Percentiles rank a stretch among this genome's conserved stretches.
Evolutionary conservation across 345 rosid genomes (phyloP).

Genomic region (Pugionium cornutum): DNA sequence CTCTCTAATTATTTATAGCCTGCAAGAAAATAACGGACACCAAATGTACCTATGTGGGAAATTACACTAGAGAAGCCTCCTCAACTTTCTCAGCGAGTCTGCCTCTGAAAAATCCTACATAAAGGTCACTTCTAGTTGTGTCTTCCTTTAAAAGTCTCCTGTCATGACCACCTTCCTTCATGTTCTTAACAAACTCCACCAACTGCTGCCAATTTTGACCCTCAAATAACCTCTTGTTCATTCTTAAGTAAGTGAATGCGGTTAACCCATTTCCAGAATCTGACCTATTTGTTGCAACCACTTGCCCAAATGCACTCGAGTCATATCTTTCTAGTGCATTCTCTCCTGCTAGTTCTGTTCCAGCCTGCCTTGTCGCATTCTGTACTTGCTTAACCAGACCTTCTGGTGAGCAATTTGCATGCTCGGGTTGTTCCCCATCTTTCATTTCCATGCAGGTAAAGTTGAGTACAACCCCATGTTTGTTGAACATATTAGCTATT

Average conservation of each 20-base stretch:
- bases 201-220: conserved; percentile 79
- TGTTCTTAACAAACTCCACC: conserved; percentile 79
- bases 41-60: conserved; percentile 23
- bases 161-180: conserved; percentile 69
- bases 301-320: conserved; percentile 65
- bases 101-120: conserved; percentile 59
- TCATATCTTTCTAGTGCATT: conserved; percentile 90
- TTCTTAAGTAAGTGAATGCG: conserved; percentile 83
- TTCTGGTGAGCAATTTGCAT: conserved; percentile 85
- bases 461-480: conserved; percentile 66
- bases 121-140: conserved; percentile 56
- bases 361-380: conserved; percentile 60
- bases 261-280: conserved; percentile 71
- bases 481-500: conserved; percentile 69
- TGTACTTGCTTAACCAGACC: conserved; percentile 84
- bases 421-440: conserved; percentile 67
- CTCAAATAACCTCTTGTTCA: conserved; percentile 85
- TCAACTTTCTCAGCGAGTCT: conserved; percentile 37
- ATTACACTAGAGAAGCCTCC: conserved; percentile 48
- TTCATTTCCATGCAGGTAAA: conserved; percentile 99
- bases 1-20: conserved; percentile 9
- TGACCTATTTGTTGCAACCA: conserved; percentile 70
- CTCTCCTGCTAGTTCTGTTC: conserved; percentile 81
- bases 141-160: conserved; percentile 53
- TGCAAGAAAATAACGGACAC: neutral